phyloP scores from a whole-genome alignment of 2,329 filamentous ascomycete species.

The Fusarium concolor region DNA sequence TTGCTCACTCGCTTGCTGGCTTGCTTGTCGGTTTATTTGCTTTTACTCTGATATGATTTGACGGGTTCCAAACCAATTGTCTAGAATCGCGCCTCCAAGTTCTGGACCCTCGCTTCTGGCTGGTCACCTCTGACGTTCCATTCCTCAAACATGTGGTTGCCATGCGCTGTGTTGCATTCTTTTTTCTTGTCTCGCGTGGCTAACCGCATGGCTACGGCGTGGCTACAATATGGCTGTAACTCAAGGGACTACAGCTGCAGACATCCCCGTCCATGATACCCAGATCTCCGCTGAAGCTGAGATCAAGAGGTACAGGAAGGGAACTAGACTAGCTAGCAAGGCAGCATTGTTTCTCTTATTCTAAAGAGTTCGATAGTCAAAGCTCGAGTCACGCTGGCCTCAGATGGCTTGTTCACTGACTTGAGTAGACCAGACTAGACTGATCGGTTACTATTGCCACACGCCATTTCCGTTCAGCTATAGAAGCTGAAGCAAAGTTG shows the following conservation, averaged over 20 bases:
- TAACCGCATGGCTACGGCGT: neutral
- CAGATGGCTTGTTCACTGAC: too few species aligned
- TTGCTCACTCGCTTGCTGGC: neutral
- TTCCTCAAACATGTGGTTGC: constrained; percentile 28
- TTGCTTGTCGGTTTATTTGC: constrained; percentile 1
- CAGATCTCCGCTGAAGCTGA: too few species aligned
- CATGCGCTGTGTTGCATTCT: constrained; percentile 27
- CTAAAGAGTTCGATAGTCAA: too few species aligned
- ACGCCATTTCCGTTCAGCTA: neutral
- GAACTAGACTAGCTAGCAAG: too few species aligned
- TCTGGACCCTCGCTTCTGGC: constrained; percentile 22
- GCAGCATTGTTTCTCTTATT: too few species aligned
- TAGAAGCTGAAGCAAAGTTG: neutral
- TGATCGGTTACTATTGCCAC: neutral
- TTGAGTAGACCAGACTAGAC: too few species aligned
- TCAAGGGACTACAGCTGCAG: neutral
- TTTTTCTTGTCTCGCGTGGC: constrained; percentile 21
- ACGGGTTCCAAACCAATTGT: neutral
- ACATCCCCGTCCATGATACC: neutral
- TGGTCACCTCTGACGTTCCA: constrained; percentile 34
- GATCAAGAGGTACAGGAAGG: too few species aligned
- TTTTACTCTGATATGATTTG: constrained; percentile 1
- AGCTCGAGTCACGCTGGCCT: too few species aligned
- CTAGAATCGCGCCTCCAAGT: constrained; percentile 15
- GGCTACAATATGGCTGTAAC: neutral